Percentiles rank a stretch among this genome's conserved stretches.
Evolutionary conservation across 441 rosid genomes (phyloP).

Genomic region (Syzygium malaccense): DNA sequence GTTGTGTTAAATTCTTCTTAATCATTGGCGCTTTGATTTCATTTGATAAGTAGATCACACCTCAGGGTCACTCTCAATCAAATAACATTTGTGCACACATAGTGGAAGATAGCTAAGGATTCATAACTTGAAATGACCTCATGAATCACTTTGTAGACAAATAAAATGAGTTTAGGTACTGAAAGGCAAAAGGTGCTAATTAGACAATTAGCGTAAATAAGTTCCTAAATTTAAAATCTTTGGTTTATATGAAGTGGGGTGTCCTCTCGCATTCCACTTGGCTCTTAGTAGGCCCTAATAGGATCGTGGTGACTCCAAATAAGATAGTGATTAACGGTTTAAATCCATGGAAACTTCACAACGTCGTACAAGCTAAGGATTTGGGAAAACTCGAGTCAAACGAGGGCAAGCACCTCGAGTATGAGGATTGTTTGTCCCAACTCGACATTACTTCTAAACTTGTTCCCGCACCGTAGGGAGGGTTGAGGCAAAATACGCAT

Average conservation of each 20-base stretch:
- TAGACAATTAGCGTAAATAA: too few relatives aligned
- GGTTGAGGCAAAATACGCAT: background rate
- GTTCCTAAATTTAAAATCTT: too few relatives aligned
- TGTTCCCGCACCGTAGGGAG: background rate
- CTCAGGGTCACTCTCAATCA: background rate
- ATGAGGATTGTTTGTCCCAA: background rate
- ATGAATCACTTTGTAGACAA: background rate
- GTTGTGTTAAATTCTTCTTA: background rate
- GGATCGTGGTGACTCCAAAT: background rate
- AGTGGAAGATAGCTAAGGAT: background rate
- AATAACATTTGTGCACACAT: background rate
- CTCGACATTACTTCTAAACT: background rate
- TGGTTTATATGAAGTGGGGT: background rate
- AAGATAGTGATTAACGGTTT: background rate
- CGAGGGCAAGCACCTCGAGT: background rate
- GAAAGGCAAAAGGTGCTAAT: background rate
- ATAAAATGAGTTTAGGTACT: background rate
- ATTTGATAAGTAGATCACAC: background rate
- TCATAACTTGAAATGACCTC: background rate
- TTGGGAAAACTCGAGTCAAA: background rate
- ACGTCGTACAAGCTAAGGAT: background rate
- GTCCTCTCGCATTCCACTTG: background rate
- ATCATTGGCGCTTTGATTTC: background rate
- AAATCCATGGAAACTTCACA: background rate
- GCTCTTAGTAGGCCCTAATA: background rate